Evolutionary conservation across 129 eudicot genomes (phyloP).

Genomic region (Pittosporum tobira): DNA sequence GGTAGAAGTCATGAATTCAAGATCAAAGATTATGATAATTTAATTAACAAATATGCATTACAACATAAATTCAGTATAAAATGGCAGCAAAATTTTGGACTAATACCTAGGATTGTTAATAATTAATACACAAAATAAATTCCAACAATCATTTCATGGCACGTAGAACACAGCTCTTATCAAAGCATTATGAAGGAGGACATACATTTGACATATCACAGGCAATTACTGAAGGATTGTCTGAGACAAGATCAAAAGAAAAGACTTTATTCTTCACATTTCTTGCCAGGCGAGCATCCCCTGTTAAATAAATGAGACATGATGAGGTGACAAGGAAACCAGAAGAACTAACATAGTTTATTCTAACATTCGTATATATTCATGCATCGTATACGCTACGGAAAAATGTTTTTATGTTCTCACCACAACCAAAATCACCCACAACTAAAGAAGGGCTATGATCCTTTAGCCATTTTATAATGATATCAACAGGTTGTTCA

Average conservation of each 20-base stretch:
- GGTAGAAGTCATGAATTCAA: no score
- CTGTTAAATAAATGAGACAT: slow-evolving; percentile 29
- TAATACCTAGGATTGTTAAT: background rate
- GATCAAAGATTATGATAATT: no score
- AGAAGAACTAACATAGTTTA: slow-evolving; percentile 2
- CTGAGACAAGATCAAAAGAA: slow-evolving; percentile 82
- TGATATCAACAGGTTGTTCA: slow-evolving; percentile 72
- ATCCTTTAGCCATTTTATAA: slow-evolving; percentile 80
- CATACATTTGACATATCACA: slow-evolving; percentile 92
- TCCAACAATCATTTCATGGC: background rate
- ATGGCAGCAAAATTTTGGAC: background rate
- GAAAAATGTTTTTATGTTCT: slow-evolving; percentile 15
- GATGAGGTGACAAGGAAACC: background rate
- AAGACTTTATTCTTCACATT: slow-evolving; percentile 78
- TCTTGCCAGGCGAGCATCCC: slow-evolving; percentile 81
- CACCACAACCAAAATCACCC: slow-evolving; percentile 97
- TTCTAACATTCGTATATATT: slow-evolving; percentile 5
- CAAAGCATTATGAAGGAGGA: background rate
- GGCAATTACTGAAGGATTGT: slow-evolving; percentile 81
- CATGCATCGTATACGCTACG: no score
- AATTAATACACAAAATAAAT: background rate
- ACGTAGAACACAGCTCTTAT: background rate
- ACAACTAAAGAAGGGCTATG: slow-evolving; percentile 65
- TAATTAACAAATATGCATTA: background rate
- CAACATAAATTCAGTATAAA: background rate